These are phyloP conservation scores for Fennellomyces sp. DNA, from an alignment of 371 early-diverging fungal genomes.

Conservation along the genomic window DNA sequence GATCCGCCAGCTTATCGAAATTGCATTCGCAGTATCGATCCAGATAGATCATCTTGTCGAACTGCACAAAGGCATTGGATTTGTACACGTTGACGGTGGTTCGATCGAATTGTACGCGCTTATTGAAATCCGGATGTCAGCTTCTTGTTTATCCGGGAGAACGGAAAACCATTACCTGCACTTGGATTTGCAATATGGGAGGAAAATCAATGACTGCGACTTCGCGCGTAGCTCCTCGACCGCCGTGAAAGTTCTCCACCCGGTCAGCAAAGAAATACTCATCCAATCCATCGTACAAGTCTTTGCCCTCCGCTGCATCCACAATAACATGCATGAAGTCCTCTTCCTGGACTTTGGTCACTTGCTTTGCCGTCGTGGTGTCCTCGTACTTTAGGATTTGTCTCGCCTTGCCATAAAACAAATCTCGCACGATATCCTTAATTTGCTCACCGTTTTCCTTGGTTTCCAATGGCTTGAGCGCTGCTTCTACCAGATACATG, in stretches of 20 bases:
- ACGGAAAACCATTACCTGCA: too few relatives aligned
- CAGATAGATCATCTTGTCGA: slow-evolving; percentile 56
- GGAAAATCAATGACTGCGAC: slow-evolving; percentile 59
- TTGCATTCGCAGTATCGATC: slow-evolving; percentile 59
- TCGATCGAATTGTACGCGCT: slow-evolving; percentile 73
- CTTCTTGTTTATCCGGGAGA: neutral
- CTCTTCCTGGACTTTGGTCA: slow-evolving; percentile 56
- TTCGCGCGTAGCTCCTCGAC: slow-evolving; percentile 53
- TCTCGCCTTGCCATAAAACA: slow-evolving; percentile 68
- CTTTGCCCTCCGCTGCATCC: slow-evolving; percentile 56
- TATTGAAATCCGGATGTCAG: neutral
- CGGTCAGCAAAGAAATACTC: slow-evolving; percentile 59
- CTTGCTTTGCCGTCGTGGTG: slow-evolving; percentile 28
- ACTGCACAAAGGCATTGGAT: slow-evolving; percentile 63
- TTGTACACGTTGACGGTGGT: slow-evolving; percentile 63
- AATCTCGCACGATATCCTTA: slow-evolving; percentile 46
- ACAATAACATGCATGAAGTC: slow-evolving; percentile 70
- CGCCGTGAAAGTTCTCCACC: slow-evolving; percentile 54
- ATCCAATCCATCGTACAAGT: slow-evolving; percentile 66
- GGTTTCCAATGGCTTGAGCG: slow-evolving; percentile 39
- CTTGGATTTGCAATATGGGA: slow-evolving; percentile 65
- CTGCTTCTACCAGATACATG: slow-evolving; percentile 64
- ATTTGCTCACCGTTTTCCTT: slow-evolving; percentile 35
- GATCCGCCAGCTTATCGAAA: slow-evolving; percentile 31
- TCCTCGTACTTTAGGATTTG: slow-evolving; percentile 63